Evolutionary conservation across 495 filamentous ascomycete species (phyloP), one percentile per base, ranked within the genome.

Genomic region (Podospora conica): DNA sequence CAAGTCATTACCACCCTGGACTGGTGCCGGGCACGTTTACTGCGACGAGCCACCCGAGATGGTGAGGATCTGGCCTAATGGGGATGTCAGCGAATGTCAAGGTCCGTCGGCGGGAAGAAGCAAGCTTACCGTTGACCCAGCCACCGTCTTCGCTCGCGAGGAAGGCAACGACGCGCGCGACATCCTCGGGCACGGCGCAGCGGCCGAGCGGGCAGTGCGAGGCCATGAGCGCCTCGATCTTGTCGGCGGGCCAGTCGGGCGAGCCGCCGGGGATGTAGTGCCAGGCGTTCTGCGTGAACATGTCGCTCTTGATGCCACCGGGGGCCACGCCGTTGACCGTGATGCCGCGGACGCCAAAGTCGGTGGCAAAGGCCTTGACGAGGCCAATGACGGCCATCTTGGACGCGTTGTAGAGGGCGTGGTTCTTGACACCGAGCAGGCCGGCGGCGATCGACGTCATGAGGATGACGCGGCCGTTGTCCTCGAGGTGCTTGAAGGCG

Each of bases 341-440:
- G 76, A 91, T 90, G 57, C 85, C 84, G 75, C 85, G 85, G 71
- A 82, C 81, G 18, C 90, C 90, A 69, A 87, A 90, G 74, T 94
- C 91, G 5, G 85, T 76, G 11, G 90, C 85, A 71, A 94, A 90
- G 63, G 83, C 84, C 75, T 90, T 87, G 66, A 87, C 86, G 74
- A 94, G 88, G n/a, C 87, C 88, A 72, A 92, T 90, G 61, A 93
- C 84, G 2, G 91, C 88, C 69, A 87, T 88, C 82, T 94, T 93
- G 77, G 80, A 85, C 29, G 86, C 89, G 28, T 90, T 87, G 78
- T 94, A 93, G 53, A 94, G 79, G 3, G 88, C 84, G 75, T 93
- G 90, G 71, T 90, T 83, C 65, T 84, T 85, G 40, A 93, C 86
- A 40, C 87, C 88, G 66, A 78, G 74, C 59, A 83, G 71, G 25